Conservation (phyloP, 306 rosid species). For the Prunus mongolica region DNA sequence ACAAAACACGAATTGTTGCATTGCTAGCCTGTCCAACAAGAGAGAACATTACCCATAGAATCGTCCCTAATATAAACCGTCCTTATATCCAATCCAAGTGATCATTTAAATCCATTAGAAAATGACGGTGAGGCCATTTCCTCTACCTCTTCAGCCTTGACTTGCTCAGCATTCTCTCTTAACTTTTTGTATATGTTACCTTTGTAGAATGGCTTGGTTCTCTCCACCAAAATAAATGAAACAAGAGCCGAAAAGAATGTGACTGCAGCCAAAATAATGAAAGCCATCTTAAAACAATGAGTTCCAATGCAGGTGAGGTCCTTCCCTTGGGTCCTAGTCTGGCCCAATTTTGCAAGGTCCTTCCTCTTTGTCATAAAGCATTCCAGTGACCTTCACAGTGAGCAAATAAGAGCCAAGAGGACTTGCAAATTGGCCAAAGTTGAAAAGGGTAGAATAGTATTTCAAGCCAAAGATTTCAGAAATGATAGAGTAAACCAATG, state of each 20-base stretch:
- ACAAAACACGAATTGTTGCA: too few species aligned
- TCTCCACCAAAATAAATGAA: conserved; percentile 10
- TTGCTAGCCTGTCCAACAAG: too few species aligned
- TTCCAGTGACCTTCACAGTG: conserved; percentile 8
- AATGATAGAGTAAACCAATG: conserved; percentile 13
- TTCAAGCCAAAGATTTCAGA: conserved; percentile 20
- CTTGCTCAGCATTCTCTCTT: neutral
- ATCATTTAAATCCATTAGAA: too few species aligned
- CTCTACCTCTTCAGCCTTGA: neutral
- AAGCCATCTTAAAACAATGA: conserved; percentile 4
- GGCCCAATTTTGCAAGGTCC: conserved; percentile 5
- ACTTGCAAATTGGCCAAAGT: conserved; percentile 4
- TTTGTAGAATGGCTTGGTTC: conserved; percentile 12
- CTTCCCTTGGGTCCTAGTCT: neutral
- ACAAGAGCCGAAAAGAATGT: neutral
- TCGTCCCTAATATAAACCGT: too few species aligned
- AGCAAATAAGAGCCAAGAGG: conserved; percentile 17
- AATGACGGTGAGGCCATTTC: neutral
- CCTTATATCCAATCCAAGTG: too few species aligned
- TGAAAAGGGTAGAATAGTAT: conserved; percentile 20
- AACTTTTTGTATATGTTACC: conserved; percentile 13
- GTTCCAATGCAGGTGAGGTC: conserved; percentile 4
- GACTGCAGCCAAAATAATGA: conserved; percentile 1
- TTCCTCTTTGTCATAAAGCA: conserved; percentile 1
- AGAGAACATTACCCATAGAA: too few species aligned